Percentiles rank a stretch among this genome's conserved stretches.
These are phyloP conservation scores for Hypoxylon rubiginosum DNA, from an alignment of 2,329 filamentous ascomycete species.

Conservation along the genomic window DNA sequence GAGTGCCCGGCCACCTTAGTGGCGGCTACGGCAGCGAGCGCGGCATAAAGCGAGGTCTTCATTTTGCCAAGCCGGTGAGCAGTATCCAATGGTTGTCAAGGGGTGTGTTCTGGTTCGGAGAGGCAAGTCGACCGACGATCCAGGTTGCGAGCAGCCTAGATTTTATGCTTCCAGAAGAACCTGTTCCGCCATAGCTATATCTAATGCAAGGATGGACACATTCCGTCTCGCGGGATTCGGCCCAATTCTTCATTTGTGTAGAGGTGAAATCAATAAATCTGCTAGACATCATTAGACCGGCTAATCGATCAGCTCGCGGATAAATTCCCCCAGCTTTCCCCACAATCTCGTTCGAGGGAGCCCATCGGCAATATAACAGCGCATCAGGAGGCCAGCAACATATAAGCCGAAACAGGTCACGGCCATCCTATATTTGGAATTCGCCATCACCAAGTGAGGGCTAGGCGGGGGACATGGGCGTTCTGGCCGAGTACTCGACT, in stretches of 20 bases:
- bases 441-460: not conserved
- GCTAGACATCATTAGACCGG: conserved; percentile 43
- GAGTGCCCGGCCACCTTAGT: conserved; percentile 61
- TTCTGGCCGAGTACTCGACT: conserved; percentile 8
- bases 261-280: conserved; percentile 40
- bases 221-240: conserved; percentile 42
- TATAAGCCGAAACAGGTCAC: not conserved
- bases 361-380: conserved; percentile 31
- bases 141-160: conserved; percentile 25
- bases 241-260: conserved; percentile 40
- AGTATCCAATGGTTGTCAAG: conserved; percentile 4
- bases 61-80: conserved; percentile 48
- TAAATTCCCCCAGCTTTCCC: conserved; percentile 48
- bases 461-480: conserved; percentile 2
- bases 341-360: conserved; percentile 34
- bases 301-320: conserved; percentile 31
- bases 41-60: conserved; percentile 54
- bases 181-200: conserved; percentile 1
- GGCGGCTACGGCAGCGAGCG: conserved; percentile 54
- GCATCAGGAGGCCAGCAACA: conserved; percentile 5
- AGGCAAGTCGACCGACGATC: conserved; percentile 35
- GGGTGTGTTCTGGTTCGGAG: conserved; percentile 21
- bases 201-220: conserved; percentile 34
- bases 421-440: conserved; percentile 31
- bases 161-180: conserved; percentile 41